These are phyloP conservation scores for Phytopythium chamaehyphon DNA, from an alignment of 352 stramenopile species.

Conservation along the genomic window DNA sequence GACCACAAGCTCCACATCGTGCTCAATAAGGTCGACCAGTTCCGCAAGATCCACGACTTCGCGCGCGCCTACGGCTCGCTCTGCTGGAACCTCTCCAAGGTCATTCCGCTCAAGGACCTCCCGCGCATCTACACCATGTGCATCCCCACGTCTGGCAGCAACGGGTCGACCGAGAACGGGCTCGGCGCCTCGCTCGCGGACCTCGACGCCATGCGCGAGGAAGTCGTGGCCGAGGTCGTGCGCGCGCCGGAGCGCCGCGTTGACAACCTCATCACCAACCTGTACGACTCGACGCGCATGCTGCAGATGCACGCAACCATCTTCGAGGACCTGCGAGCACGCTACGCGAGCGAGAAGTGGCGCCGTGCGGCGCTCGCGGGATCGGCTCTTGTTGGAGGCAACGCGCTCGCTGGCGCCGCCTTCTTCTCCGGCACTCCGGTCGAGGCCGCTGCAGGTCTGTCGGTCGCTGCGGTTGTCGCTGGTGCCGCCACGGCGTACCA, in stretches of 20 bases:
- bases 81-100: constrained; percentile 98
- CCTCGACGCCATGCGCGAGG: constrained; percentile 94
- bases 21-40: constrained; percentile 99
- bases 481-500: constrained; percentile 88
- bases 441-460: constrained; percentile 80
- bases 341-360: constrained; percentile 80
- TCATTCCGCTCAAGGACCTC: constrained; percentile 99
- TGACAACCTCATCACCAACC: constrained; percentile 99
- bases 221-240: constrained; percentile 97
- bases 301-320: constrained; percentile 95
- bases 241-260: constrained; percentile 96
- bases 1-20: constrained; percentile 99
- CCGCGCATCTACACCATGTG: constrained; percentile 99
- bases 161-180: constrained; percentile 43
- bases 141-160: constrained; percentile 82
- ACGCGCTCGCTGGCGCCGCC: constrained; percentile 65
- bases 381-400: constrained; percentile 63
- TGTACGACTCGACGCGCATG: constrained; percentile 91
- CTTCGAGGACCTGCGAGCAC: constrained; percentile 76
- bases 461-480: constrained; percentile 69
- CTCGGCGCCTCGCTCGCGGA: constrained; percentile 88
- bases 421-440: constrained; percentile 77
- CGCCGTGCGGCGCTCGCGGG: constrained; percentile 61
- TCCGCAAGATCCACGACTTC: constrained; percentile 99
- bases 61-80: constrained; percentile 97